These are phyloP conservation scores for Triticum turgidum DNA, from an alignment of 176 grass and related monocot genomes.

Conservation along the genomic window DNA sequence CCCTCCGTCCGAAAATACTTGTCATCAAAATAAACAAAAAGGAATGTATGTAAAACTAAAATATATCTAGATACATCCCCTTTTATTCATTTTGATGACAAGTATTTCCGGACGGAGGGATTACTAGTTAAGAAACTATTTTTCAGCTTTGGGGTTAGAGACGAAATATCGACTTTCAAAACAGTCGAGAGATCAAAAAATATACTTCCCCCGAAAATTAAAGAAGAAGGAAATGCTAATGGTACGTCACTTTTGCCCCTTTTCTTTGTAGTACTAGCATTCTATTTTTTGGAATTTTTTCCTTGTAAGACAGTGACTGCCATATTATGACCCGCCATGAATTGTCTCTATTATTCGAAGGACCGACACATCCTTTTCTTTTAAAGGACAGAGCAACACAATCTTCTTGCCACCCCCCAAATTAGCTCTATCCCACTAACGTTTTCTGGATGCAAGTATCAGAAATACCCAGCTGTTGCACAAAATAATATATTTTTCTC, in stretches of 20 bases:
- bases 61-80: too few relatives aligned
- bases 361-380: neutral
- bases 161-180: neutral
- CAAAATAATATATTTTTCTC: too few relatives aligned
- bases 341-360: neutral
- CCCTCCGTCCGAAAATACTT: too few relatives aligned
- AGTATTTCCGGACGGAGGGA: too few relatives aligned
- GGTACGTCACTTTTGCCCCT: too few relatives aligned
- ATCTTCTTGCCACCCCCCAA: conserved; percentile 30
- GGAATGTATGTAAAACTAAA: too few relatives aligned
- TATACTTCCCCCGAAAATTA: neutral
- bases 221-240: too few relatives aligned
- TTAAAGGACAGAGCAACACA: neutral
- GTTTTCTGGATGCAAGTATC: conserved; percentile 19
- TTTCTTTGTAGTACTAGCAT: too few relatives aligned
- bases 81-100: too few relatives aligned
- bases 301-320: neutral
- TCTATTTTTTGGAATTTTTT: neutral
- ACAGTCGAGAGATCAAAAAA: neutral
- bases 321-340: neutral
- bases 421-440: neutral
- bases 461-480: neutral
- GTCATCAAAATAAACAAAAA: too few relatives aligned
- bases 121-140: too few relatives aligned
- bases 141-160: neutral